Conservation (phyloP, 495 filamentous ascomycete species). For the Penicillium coprophilum region DNA sequence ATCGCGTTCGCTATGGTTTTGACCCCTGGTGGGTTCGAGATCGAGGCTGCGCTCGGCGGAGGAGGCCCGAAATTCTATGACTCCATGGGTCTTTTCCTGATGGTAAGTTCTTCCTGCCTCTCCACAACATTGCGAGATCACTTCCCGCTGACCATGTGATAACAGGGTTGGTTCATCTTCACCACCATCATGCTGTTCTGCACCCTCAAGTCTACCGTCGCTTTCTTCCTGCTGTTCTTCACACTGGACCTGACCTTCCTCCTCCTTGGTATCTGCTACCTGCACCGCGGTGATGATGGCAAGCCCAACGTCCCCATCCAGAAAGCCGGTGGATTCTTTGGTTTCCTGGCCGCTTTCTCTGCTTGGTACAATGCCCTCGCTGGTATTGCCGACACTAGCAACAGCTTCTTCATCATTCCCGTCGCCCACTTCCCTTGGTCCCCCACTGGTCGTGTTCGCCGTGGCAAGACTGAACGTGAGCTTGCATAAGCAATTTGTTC, state of each 20-base stretch:
- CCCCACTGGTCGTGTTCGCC: slow-evolving; percentile 69
- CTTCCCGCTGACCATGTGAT: not conserved
- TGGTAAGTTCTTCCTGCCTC: slow-evolving; percentile 47
- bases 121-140: not conserved
- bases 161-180: slow-evolving; percentile 94
- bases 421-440: slow-evolving; percentile 98
- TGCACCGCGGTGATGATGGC: slow-evolving; percentile 46
- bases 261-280: slow-evolving; percentile 75
- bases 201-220: slow-evolving; percentile 90
- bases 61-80: slow-evolving; percentile 49
- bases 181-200: slow-evolving; percentile 83
- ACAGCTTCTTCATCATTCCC: slow-evolving; percentile 94
- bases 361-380: slow-evolving; percentile 98
- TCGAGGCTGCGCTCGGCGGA: slow-evolving; percentile 33
- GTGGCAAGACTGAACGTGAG: slow-evolving; percentile 49
- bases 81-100: slow-evolving; percentile 82
- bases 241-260: slow-evolving; percentile 90
- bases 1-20: slow-evolving; percentile 84
- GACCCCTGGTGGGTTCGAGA: slow-evolving; percentile 74
- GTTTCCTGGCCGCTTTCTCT: slow-evolving; percentile 81
- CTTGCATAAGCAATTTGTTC: slow-evolving; percentile 30
- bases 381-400: slow-evolving; percentile 82
- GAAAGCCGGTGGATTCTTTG: slow-evolving; percentile 86
- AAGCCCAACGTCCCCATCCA: slow-evolving; percentile 52
- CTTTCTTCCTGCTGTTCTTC: slow-evolving; percentile 96